A percentile compares a stretch with the other conserved stretches of the same genome.
These are phyloP conservation scores for Sporobolomyces pararoseus DNA, from an alignment of 768 basidiomycete genomes.

Conservation along the genomic window DNA sequence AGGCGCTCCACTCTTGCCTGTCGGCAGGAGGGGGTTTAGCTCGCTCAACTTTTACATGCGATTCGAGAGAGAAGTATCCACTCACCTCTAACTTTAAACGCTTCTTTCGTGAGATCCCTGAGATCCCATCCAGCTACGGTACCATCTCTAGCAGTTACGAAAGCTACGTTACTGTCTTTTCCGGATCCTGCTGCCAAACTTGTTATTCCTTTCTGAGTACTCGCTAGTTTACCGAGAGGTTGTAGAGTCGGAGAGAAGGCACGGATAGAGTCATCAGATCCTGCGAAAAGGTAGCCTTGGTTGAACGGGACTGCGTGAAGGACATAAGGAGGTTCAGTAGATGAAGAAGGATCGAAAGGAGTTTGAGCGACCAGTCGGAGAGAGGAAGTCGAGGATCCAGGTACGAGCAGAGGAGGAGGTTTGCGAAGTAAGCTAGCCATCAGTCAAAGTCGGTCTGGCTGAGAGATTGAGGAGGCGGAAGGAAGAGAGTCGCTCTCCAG, in stretches of 20 bases:
- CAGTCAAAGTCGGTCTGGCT: background rate
- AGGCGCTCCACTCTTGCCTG: conserved; percentile 39
- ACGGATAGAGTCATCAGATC: conserved; percentile 41
- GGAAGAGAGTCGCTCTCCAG: background rate
- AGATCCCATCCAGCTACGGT: conserved; percentile 39
- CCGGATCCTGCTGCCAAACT: conserved; percentile 24
- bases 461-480: background rate
- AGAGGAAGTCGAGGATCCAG: conserved; percentile 1
- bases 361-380: conserved; percentile 36
- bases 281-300: conserved; percentile 36
- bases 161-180: conserved; percentile 27
- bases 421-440: conserved; percentile 26
- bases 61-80: background rate
- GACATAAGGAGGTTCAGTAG: conserved; percentile 42
- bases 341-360: conserved; percentile 23
- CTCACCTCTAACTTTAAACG: conserved; percentile 40
- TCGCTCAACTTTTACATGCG: too few species aligned
- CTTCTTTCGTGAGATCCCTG: conserved; percentile 36
- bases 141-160: conserved; percentile 39
- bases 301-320: conserved; percentile 36
- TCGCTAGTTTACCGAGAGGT: conserved; percentile 28
- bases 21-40: background rate
- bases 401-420: conserved; percentile 33
- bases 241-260: conserved; percentile 31
- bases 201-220: conserved; percentile 35